Percentiles rank a stretch among this genome's conserved stretches.
Evolutionary conservation across 306 rosid species (phyloP).

Genomic region (Astragalus membranaceus): DNA sequence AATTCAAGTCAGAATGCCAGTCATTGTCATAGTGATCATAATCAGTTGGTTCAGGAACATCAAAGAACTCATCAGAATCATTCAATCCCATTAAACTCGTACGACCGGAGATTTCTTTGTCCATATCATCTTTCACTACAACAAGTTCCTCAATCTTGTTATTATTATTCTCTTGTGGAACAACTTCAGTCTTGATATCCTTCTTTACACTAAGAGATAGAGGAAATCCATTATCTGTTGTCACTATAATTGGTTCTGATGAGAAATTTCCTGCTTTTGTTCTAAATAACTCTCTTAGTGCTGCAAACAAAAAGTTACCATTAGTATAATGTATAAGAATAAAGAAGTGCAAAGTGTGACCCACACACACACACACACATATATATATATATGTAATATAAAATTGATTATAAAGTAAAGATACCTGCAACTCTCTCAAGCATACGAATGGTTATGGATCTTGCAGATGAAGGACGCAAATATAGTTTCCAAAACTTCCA

Average conservation of each 20-base stretch:
- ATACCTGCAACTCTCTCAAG: conserved; percentile 78
- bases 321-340: neutral
- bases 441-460: conserved; percentile 68
- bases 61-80: conserved; percentile 83
- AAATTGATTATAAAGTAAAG: neutral
- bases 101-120: conserved; percentile 28
- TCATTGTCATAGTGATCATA: conserved; percentile 43
- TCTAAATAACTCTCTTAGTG: conserved; percentile 63
- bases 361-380: no score
- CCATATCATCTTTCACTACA: conserved; percentile 31
- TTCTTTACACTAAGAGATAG: conserved; percentile 28
- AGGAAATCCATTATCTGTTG: conserved; percentile 34
- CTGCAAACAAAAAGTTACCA: conserved; percentile 25
- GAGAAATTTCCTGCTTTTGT: conserved; percentile 38
- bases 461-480: conserved; percentile 55
- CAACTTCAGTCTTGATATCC: conserved; percentile 36
- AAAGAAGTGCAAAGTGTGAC: neutral
- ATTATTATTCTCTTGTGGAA: conserved; percentile 14
- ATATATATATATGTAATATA: no score
- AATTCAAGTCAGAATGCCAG: conserved; percentile 51
- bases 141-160: conserved; percentile 28
- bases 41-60: conserved; percentile 73
- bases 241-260: conserved; percentile 22
- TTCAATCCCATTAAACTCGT: conserved; percentile 60
- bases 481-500: conserved; percentile 85